Evolutionary conservation across 352 stramenopile genomes (phyloP).

Genomic region (Globisporangium canariense): DNA sequence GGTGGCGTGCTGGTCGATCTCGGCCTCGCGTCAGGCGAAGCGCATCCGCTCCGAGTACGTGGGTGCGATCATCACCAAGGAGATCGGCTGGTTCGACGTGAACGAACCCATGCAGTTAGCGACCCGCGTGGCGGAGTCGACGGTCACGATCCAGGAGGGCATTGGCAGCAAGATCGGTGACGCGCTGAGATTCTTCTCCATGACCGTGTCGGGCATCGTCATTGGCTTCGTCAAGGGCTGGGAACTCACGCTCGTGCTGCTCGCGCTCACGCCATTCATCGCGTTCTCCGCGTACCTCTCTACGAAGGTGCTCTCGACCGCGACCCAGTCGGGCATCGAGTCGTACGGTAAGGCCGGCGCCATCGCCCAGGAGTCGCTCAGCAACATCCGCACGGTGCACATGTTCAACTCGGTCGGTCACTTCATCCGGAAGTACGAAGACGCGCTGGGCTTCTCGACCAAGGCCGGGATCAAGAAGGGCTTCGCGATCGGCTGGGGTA

Average conservation of each 20-base stretch:
- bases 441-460: conserved; percentile 39
- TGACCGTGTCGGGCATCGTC: conserved; percentile 54
- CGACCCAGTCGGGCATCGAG: conserved; percentile 48
- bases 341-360: conserved; percentile 65
- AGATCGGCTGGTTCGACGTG: conserved; percentile 52
- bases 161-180: conserved; percentile 64
- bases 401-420: conserved; percentile 70
- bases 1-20: conserved; percentile 57
- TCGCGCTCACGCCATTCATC: conserved; percentile 66
- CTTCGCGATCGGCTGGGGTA: conserved; percentile 53
- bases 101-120: conserved; percentile 32
- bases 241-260: conserved; percentile 60
- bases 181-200: conserved; percentile 51
- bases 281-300: conserved; percentile 41
- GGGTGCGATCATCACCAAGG: conserved; percentile 28
- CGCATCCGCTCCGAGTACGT: conserved; percentile 33
- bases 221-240: conserved; percentile 69
- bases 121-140: conserved; percentile 27
- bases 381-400: conserved; percentile 75
- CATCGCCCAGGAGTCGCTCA: conserved; percentile 64
- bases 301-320: conserved; percentile 46
- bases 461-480: conserved; percentile 49
- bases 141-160: conserved; percentile 54
- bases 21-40: conserved; percentile 54
- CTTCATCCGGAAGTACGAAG: conserved; percentile 63